These are phyloP conservation scores for Rozella allomycis DNA, from an alignment of 371 early-diverging fungal species.

Conservation along the genomic window DNA sequence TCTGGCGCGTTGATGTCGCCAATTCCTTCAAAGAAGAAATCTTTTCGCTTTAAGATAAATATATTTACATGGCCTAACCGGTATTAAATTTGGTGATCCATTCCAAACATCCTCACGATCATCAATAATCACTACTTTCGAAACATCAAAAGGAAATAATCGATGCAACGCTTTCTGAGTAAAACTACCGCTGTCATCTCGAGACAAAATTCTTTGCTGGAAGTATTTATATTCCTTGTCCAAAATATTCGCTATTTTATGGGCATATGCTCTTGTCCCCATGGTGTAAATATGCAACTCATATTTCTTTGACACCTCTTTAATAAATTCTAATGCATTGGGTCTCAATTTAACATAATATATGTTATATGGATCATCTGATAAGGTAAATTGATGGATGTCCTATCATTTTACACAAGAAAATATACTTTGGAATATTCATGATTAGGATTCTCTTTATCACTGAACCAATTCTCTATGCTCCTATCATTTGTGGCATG, in stretches of 20 bases:
- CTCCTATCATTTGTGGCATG: conserved; percentile 75
- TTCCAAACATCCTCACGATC: conserved; percentile 95
- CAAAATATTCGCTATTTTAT: conserved; percentile 60
- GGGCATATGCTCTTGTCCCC: conserved; percentile 90
- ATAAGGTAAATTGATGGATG: conserved; percentile 46
- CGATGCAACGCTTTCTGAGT: conserved; percentile 65
- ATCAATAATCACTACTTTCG: conserved; percentile 94
- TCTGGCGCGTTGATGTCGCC: conserved; percentile 73
- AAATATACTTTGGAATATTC: conserved; percentile 14
- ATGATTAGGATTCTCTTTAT: conserved; percentile 21
- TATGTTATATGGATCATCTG: conserved; percentile 27
- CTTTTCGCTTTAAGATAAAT: conserved; percentile 13
- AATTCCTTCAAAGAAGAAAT: conserved; percentile 71
- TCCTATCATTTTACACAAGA: conserved; percentile 13
- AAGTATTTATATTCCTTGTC: conserved; percentile 68
- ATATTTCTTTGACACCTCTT: conserved; percentile 35
- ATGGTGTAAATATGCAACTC: conserved; percentile 98
- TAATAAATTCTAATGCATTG: conserved; percentile 52
- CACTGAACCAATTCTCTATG: conserved; percentile 52
- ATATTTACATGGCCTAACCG: conserved; percentile 64
- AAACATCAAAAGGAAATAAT: conserved; percentile 83
- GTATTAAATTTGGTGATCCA: conserved; percentile 66
- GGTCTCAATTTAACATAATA: conserved; percentile 28
- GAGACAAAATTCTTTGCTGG: conserved; percentile 72
- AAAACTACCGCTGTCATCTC: conserved; percentile 83